Evolutionary conservation across 257 asterid species (phyloP), one percentile per base, ranked within the genome.

Genomic region (Scutellaria minor): DNA sequence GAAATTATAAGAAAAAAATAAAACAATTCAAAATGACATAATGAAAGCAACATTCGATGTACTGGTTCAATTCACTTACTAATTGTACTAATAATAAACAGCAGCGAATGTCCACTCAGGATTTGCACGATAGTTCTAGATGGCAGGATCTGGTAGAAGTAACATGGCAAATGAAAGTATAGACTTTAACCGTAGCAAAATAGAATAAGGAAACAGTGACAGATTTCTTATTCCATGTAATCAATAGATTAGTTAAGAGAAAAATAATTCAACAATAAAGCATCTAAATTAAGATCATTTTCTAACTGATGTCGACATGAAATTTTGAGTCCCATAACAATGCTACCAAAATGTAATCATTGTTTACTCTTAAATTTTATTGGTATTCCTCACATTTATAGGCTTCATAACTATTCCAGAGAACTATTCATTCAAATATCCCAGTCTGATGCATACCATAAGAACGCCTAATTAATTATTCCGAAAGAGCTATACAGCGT

Each of bases 1-100:
- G 27, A 58, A 31, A 42, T 18, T 37, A 45, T 15, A 2, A 31
- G 3, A 31, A 31, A 31, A 31, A 31, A 35, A 62, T 18, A 60
- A 41, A 51, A 35, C 5, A 27, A 45, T 52, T 63, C 73, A 45
- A 37, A 64, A 14, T 58, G 24, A 4, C 63, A 46, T 48, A 13
- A 37, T n/a, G 31, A 41, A 35, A 31, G 20, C 45, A 62, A 15
- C 9, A 41, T 1, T 18, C 14, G 9, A 9, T 6, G 22, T 15
- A 68, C 6, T 56, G 44, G 14, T 44, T 3, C 14, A 42, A 10
- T 12, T 13, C 56, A 63, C 72, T 64, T 64, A 54, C 70, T 63
- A 44, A 53, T 56, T 66, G 54, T 15, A 35, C 20, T 7, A 56
- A 48, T 35, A 11, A 45, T 27, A 11, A 41, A 45, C 15, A 53